Conservation (phyloP, 345 rosid genomes). For the Carallia brachiata region DNA sequence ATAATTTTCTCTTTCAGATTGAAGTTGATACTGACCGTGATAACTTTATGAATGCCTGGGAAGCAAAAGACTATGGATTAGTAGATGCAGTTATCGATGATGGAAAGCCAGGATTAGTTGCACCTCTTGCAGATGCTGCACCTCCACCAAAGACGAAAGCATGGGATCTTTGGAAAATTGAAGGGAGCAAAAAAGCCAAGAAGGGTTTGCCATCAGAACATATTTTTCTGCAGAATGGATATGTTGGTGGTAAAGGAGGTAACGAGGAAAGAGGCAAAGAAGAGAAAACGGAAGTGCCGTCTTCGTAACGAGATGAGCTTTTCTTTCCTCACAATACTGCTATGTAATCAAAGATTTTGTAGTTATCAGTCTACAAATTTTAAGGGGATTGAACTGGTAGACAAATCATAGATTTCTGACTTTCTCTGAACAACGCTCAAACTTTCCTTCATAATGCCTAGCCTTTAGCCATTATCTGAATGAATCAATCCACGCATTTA, state of each 20-base stretch:
- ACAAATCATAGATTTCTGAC: too few species aligned
- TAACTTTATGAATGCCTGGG: conserved; percentile 89
- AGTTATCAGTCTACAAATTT: background rate
- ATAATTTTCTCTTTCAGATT: conserved; percentile 40
- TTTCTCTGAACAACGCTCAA: too few species aligned
- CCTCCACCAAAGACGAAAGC: conserved; percentile 73
- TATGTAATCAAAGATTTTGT: background rate
- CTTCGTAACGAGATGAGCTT: conserved; percentile 15
- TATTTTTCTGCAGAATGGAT: conserved; percentile 30
- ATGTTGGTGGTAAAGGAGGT: conserved; percentile 27
- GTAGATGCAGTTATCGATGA: conserved; percentile 82
- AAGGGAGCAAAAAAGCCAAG: conserved; percentile 58
- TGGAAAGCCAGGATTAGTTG: conserved; percentile 90
- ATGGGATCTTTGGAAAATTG: conserved; percentile 73
- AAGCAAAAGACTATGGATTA: conserved; percentile 90
- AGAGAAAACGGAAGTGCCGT: conserved; percentile 22
- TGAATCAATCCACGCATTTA: too few species aligned
- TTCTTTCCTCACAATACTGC: background rate
- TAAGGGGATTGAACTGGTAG: background rate
- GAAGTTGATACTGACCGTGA: conserved; percentile 79
- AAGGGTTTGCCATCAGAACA: conserved; percentile 64
- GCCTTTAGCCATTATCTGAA: too few species aligned
- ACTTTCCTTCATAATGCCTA: too few species aligned
- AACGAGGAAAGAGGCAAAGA: conserved; percentile 26
- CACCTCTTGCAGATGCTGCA: conserved; percentile 57